Conservation (phyloP, 2,329 filamentous ascomycete genomes). For the Ophiostoma triangulosporum region DNA sequence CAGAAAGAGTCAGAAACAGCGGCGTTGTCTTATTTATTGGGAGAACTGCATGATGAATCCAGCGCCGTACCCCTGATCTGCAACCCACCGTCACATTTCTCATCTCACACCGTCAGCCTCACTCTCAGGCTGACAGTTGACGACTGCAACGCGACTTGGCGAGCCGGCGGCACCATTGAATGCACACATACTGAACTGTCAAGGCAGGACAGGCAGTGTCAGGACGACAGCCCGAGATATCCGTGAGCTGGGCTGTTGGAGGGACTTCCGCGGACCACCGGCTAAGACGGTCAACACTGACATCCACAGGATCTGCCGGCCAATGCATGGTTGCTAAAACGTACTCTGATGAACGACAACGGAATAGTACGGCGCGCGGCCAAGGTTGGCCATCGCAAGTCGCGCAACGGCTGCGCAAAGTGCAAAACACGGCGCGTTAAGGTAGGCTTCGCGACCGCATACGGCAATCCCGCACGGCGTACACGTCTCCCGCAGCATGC, state of each 20-base stretch:
- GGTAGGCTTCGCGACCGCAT: slow-evolving; percentile 10
- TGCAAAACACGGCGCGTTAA: slow-evolving; percentile 21
- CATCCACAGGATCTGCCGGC: neutral
- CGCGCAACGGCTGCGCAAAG: slow-evolving; percentile 19
- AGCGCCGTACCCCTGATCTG: neutral
- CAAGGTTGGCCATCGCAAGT: slow-evolving; percentile 21
- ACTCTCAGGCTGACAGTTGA: too few species aligned
- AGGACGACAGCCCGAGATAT: neutral
- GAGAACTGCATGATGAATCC: neutral
- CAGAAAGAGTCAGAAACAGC: neutral
- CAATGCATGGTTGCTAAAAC: neutral
- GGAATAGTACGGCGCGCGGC: slow-evolving; percentile 4
- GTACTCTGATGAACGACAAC: neutral
- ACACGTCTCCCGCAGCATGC: neutral
- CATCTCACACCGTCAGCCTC: too few species aligned
- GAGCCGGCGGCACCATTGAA: neutral
- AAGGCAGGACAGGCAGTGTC: neutral
- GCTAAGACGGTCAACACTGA: neutral
- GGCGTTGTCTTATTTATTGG: neutral
- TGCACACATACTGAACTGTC: neutral
- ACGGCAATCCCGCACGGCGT: neutral
- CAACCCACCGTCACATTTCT: too few species aligned
- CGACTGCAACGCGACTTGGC: too few species aligned
- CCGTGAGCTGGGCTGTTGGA: neutral
- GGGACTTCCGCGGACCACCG: neutral